Evolutionary conservation across 495 filamentous ascomycete genomes (phyloP), one percentile per base, ranked within the genome.

Genomic region (Mycothermus thermophilus): DNA sequence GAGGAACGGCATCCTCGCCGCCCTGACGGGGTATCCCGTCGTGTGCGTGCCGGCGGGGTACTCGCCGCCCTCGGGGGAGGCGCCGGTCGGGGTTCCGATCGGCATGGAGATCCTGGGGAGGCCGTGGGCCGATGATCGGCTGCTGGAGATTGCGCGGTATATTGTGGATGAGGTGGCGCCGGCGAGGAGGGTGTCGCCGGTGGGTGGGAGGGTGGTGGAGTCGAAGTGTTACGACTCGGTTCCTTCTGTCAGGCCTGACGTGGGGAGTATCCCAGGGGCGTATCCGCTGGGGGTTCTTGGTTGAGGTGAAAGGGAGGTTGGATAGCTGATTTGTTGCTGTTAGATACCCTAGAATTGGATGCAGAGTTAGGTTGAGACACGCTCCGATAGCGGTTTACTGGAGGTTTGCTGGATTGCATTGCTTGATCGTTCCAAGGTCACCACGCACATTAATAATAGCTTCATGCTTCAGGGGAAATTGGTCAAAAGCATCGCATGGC

Each of bases 1-100:
- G 8, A 55, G 77, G 3, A 80, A 80, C 49, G 77, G 77, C 15
- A 71, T 79, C 17, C 49, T 80, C 4, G 76, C 73, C 3, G 76
- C 74, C 4, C 46, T 80, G 41, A 76, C 74, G 4, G 76, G 74
- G 5, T 50, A 45, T n/a, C 76, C 76, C 3, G 75, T 77, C 16
- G 60, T 80, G 17, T 72, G 68, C 34, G 55, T 80, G 7, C 75
- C 77, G 4, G 52, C 48, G 4, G 58, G 58, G 1, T 60, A 58
- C 20, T 70, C 64, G 0, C 41, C 61, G 0, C 35, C 57, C 1
- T 64, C 54, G 3, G 36, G 41, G 1, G 54, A 66, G 20, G 72
- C 77, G 12, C 62, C 60, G 0, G 30, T 54, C 5, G 75, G 77
- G 10, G 56, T 79, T 3, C 75, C 77, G 1, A 60, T 80, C 28